Base-by-base conservation (phyloP, 192 early-diverging fungal genomes). In the Coemansia sp. region DNA sequence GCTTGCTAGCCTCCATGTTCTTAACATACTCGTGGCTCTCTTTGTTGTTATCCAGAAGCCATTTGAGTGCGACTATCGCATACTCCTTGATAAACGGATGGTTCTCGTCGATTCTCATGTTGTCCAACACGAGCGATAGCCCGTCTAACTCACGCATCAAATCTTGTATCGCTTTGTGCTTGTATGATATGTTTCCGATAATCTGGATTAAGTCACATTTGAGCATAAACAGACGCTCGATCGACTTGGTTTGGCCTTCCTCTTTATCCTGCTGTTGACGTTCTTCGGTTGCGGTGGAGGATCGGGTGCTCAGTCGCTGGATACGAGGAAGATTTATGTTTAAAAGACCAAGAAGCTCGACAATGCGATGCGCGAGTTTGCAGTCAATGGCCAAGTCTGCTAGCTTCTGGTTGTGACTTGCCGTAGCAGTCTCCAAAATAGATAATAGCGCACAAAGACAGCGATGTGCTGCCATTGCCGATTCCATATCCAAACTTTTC, bases 61-160 rank as follows among this genome's bases (percentile, higher is more conserved):
- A 43, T 26, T 63, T 60, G 35, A 82, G 58, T 15, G 79, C 79
- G 7, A 82, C 67, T 3, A 82, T 55, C 3, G 79, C 74, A 31
- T 82, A 70, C 55, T 82, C 79, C 56, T 67, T 68, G 64, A 82
- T 82, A 34, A 73, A 82, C 29, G 79, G 79, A 31, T 82, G 74
- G 51, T 74, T 76, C 26, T 77, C 79, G 52, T 82, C 79, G n/a
- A 82, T 77, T 37, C 58, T 66, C 67, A 70, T 68, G 58, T 82
- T 67, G 60, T 82, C 68, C 33, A 82, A 59, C 18, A 82, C 75
- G 43, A 82, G 59, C 23, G 74, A 64, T 26, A 82, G 62, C 1
- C 79, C 79, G 34, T 61, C 74, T 4, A 72, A 58, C 42, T 82
- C 79, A 10, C 79, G 70, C 4, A 73, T 40, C 61, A 68, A 25